A percentile compares a stretch with the other conserved stretches of the same genome.
These are phyloP conservation scores for Phytophthora nicotianae DNA, from an alignment of 352 stramenopile genomes.

Conservation along the genomic window DNA sequence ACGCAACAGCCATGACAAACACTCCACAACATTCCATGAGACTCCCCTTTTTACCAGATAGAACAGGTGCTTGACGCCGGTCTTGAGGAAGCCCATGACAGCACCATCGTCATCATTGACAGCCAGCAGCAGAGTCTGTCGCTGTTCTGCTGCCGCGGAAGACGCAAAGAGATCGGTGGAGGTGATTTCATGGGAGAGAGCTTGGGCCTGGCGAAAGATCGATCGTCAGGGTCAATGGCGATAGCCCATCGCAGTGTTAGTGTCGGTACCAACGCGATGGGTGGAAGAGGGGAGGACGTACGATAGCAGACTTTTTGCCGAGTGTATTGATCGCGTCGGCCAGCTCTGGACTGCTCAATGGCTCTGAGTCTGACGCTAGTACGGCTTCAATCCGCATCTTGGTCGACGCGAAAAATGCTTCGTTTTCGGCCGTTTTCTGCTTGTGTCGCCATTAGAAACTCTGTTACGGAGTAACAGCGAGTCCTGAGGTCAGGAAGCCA, in stretches of 20 bases:
- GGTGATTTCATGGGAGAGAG: constrained; percentile 67
- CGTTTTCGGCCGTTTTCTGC: constrained; percentile 19
- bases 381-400: constrained; percentile 36
- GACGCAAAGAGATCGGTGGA: constrained; percentile 47
- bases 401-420: constrained; percentile 19
- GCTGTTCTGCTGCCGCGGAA: constrained; percentile 33
- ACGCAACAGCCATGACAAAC: constrained; percentile 8
- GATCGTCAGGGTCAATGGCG: constrained; percentile 9
- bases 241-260: background rate
- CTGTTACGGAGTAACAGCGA: constrained; percentile 4
- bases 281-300: constrained; percentile 25
- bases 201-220: constrained; percentile 48
- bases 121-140: constrained; percentile 51
- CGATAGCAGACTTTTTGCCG: constrained; percentile 49
- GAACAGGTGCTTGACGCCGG: constrained; percentile 73
- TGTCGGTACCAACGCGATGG: constrained; percentile 16
- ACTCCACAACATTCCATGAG: too few species aligned
- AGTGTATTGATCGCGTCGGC: constrained; percentile 46
- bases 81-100: constrained; percentile 68
- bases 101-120: constrained; percentile 20
- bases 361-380: constrained; percentile 25
- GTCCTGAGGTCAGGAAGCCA: constrained; percentile 13
- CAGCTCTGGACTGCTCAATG: constrained; percentile 24
- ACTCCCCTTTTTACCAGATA: constrained; percentile 77
- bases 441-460: constrained; percentile 9